Evolutionary conservation across 331 rosid genomes (phyloP).

Genomic region (Telfairia occidentalis): DNA sequence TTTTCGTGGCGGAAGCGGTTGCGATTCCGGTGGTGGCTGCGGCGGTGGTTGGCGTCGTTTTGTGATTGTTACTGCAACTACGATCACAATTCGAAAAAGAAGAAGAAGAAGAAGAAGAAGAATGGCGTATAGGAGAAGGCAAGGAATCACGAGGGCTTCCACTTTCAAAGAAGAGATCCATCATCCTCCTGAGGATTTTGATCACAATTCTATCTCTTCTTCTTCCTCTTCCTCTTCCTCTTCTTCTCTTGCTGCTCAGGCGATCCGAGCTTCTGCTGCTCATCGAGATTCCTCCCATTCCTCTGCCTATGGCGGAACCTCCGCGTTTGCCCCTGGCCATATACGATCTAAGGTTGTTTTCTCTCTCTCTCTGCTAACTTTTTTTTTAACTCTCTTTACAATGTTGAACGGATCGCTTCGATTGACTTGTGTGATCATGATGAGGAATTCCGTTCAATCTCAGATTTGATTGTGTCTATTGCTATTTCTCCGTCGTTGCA

Average conservation of each 20-base stretch:
- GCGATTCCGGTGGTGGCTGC: conserved; percentile 9
- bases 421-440: neutral
- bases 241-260: conserved; percentile 66
- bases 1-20: conserved; percentile 1
- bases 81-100: neutral
- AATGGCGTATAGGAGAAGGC: conserved; percentile 94
- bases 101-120: neutral
- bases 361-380: neutral
- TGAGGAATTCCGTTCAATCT: neutral
- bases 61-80: conserved; percentile 1
- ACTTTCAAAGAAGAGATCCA: conserved; percentile 78
- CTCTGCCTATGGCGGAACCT: conserved; percentile 17
- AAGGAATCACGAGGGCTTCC: conserved; percentile 51
- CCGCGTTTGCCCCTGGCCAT: conserved; percentile 25
- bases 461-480: neutral
- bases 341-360: conserved; percentile 65
- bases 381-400: neutral
- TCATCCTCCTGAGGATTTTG: conserved; percentile 17
- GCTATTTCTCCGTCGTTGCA: neutral
- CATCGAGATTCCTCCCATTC: conserved; percentile 38
- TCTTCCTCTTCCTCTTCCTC: conserved; percentile 30
- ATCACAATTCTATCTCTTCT: conserved; percentile 13
- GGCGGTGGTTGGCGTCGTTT: neutral
- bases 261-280: conserved; percentile 55
- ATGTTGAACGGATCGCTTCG: neutral